phyloP scores from a whole-genome alignment of 306 rosid species.

The Vigna mungo region DNA sequence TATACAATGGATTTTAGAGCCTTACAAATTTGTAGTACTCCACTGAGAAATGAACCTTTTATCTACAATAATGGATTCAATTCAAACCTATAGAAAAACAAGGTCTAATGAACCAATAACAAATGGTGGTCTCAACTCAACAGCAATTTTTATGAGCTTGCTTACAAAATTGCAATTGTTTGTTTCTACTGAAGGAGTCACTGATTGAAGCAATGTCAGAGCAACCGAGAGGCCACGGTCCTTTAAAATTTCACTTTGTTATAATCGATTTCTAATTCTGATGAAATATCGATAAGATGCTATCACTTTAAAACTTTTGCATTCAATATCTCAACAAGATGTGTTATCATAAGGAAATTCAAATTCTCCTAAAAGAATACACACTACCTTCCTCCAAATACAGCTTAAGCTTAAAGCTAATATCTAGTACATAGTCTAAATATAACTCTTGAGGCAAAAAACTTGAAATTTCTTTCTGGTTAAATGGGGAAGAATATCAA shows the following conservation, averaged over 20 bases:
- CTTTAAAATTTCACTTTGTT: neutral
- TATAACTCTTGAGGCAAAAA: neutral
- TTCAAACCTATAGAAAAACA: neutral
- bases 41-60: too few relatives aligned
- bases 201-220: neutral
- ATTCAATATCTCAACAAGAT: neutral
- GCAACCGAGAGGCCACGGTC: neutral
- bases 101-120: neutral
- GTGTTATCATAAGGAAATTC: neutral
- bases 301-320: neutral
- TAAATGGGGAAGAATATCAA: slow-evolving; percentile 11
- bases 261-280: neutral
- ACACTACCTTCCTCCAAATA: neutral
- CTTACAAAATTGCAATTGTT: neutral
- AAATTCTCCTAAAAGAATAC: neutral
- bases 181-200: neutral
- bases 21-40: too few relatives aligned
- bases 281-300: neutral
- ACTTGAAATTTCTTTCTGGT: slow-evolving; percentile 15
- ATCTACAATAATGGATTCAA: neutral
- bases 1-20: too few relatives aligned
- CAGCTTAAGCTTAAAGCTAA: slow-evolving; percentile 16
- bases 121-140: neutral
- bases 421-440: slow-evolving; percentile 12
- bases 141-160: neutral